Conservation (phyloP, 169 alveolate genomes). For the Eimeria praecox region DNA sequence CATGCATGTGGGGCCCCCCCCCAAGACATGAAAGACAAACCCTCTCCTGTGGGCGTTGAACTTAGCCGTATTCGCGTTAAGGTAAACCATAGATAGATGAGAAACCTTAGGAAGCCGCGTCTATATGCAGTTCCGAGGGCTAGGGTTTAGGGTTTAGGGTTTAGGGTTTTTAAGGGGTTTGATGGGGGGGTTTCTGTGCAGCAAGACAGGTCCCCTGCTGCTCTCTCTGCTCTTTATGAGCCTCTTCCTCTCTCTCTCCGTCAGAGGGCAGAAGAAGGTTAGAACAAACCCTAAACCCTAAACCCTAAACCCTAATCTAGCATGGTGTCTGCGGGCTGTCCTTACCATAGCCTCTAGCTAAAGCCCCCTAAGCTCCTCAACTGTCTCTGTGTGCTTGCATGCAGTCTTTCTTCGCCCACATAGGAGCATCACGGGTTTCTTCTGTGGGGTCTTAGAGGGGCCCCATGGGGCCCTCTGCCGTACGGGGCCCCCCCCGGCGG, state of each 20-base stretch:
- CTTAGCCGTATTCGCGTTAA: not conserved
- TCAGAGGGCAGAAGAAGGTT: constrained; percentile 30
- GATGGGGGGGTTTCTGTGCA: not conserved
- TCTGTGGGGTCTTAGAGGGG: not conserved
- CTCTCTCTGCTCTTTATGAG: constrained; percentile 29
- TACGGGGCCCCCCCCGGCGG: not conserved
- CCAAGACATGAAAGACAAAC: not conserved
- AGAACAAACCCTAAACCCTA: constrained; percentile 7
- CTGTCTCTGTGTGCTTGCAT: not conserved
- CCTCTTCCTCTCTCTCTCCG: constrained; percentile 58
- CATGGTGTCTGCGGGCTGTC: not conserved
- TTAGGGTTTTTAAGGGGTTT: not conserved
- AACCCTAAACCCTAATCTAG: not conserved
- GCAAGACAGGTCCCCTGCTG: constrained; percentile 62
- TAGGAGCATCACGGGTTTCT: not conserved
- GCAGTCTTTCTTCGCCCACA: not conserved
- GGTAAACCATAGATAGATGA: not conserved
- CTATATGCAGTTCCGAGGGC: not conserved
- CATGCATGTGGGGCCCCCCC: not conserved
- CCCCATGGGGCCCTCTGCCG: not conserved
- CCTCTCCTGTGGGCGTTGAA: not conserved
- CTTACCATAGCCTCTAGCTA: not conserved
- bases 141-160: constrained; percentile 5
- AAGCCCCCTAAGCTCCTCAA: not conserved
- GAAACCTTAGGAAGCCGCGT: not conserved